phyloP scores from a whole-genome alignment of 179 eudicot species.

The Drosera spatulata region DNA sequence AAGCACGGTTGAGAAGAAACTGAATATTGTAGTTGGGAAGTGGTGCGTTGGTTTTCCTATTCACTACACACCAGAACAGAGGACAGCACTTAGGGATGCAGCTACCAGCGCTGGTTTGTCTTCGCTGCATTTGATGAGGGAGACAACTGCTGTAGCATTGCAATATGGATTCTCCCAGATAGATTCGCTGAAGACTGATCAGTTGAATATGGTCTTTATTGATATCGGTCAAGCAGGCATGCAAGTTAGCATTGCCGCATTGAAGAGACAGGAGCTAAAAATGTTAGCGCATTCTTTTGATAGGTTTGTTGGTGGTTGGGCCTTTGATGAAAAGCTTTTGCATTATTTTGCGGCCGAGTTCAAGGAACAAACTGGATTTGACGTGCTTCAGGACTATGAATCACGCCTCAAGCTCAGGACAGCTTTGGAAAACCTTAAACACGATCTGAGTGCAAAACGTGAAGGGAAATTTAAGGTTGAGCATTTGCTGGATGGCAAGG shows the following conservation, averaged over 20 bases:
- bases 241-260: conserved; percentile 90
- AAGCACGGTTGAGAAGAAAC: conserved; percentile 71
- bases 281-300: conserved; percentile 75
- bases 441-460: conserved; percentile 84
- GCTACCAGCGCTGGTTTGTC: conserved; percentile 81
- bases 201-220: conserved; percentile 81
- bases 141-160: conserved; percentile 87
- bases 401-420: conserved; percentile 81
- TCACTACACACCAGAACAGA: conserved; percentile 86
- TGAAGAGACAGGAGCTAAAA: conserved; percentile 73
- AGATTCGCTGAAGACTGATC: conserved; percentile 81
- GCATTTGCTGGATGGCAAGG: conserved; percentile 91
- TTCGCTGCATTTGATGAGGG: conserved; percentile 73
- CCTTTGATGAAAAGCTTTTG: conserved; percentile 78
- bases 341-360: conserved; percentile 81
- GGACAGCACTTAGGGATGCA: conserved; percentile 81
- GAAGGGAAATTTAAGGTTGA: conserved; percentile 81
- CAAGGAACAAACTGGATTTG: conserved; percentile 68
- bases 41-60: conserved; percentile 87
- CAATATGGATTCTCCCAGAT: conserved; percentile 92
- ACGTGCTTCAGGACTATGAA: conserved; percentile 69
- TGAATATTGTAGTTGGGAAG: conserved; percentile 76
- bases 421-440: conserved; percentile 72
- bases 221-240: conserved; percentile 85
- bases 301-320: conserved; percentile 71